A percentile compares a stretch with the other conserved stretches of the same genome.
Conservation (phyloP, 176 grass and related monocot species). For the Raddia distichophylla region DNA sequence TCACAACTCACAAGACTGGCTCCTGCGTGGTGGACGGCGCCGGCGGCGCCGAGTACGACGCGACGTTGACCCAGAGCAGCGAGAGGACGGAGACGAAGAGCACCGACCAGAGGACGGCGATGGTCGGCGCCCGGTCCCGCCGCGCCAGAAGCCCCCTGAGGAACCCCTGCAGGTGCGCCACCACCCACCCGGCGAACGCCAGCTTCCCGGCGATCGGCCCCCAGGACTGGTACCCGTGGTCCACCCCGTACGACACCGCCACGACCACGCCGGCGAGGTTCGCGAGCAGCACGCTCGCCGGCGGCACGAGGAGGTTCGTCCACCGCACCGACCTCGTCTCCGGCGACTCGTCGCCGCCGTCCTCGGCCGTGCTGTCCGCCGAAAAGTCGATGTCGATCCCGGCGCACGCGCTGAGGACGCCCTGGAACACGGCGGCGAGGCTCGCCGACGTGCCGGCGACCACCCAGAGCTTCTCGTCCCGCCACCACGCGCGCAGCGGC, state of each 20-base stretch:
- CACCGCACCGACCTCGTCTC: constrained; percentile 52
- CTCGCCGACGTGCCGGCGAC: constrained; percentile 45
- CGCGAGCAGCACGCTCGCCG: constrained; percentile 54
- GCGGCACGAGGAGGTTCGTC: constrained; percentile 67
- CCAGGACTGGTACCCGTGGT: constrained; percentile 75
- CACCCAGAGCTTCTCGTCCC: constrained; percentile 52
- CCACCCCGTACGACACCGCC: constrained; percentile 67
- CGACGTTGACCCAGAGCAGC: constrained; percentile 67
- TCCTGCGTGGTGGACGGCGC: background rate
- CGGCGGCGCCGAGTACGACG: constrained; percentile 49
- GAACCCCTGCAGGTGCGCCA: constrained; percentile 80
- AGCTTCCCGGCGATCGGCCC: constrained; percentile 57
- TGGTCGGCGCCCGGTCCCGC: constrained; percentile 63
- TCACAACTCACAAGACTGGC: constrained; percentile 46
- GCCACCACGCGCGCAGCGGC: constrained; percentile 56
- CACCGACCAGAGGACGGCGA: constrained; percentile 80
- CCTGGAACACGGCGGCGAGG: constrained; percentile 56
- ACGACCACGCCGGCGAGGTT: constrained; percentile 76
- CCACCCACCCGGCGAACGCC: constrained; percentile 69
- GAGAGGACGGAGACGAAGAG: constrained; percentile 73
- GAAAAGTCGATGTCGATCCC: constrained; percentile 65
- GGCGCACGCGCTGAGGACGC: constrained; percentile 38
- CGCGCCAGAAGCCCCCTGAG: constrained; percentile 61
- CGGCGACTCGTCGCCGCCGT: constrained; percentile 28
- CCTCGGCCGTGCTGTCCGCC: constrained; percentile 20